Base-by-base conservation (phyloP, 208 protist genomes). In the Leptomonas seymouri region DNA sequence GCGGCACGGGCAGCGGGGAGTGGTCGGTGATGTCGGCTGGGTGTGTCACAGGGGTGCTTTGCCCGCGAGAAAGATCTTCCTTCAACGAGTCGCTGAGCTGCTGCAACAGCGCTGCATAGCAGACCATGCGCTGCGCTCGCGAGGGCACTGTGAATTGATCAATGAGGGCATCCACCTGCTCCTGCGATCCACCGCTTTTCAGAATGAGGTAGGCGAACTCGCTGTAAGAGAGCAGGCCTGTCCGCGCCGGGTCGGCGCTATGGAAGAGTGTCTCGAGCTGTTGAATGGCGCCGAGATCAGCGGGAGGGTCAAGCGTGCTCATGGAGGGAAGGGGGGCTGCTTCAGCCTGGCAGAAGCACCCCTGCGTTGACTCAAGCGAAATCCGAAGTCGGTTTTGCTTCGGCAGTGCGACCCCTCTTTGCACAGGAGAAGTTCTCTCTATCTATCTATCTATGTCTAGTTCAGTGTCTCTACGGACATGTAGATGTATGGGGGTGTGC, bases 161-260 rank as follows among this genome's bases (percentile, higher is more conserved):
- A 23, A 82, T 66, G 51, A 82, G 44, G 39, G 70, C 70, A 25
- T 82, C 71, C 30, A 67, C 77, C 67, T 82, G 77, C 56, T 60
- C 49, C 51, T 74, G 64, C 15, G 71, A 61, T 16, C 77, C 67
- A 15, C 77, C 77, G 42, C 68, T 77, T 39, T 67, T 69, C 0
- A 82, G 53, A 20, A 82, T 67, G 20, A 75, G 41, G 42, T 68
- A 71, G 34, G 67, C 63, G 31, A 82, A 82, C 50, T 82, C 77
- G 39, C 60, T 68, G 67, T 67, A 78, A 18, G 76, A 73, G 39
- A 81, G 67, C 1, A 67, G 51, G 3, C 77, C 77, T 9, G 61
- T 74, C n/a, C 36, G 39, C 1, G 55, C n/a, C 0, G 36, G 53
- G 23, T 82, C 77, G 9, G 66, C 77, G 23, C 42, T 42, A n/a